Conservation (phyloP, 768 basidiomycete genomes). For the Scleroderma citrinum region DNA sequence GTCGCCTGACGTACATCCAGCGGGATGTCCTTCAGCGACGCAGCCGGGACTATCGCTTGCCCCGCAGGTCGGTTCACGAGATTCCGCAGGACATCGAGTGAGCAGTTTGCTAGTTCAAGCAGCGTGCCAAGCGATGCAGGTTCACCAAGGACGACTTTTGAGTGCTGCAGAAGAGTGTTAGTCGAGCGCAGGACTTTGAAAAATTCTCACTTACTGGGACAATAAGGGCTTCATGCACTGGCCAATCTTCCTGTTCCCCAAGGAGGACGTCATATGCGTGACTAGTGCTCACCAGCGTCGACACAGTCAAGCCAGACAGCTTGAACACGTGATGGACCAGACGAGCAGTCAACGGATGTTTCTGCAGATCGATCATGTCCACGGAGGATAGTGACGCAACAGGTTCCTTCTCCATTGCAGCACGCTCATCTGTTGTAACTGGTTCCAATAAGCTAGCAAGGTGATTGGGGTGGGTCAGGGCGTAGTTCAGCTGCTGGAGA, state of each 20-base stretch:
- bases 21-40: constrained; percentile 26
- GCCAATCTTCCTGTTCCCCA: constrained; percentile 67
- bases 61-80: constrained; percentile 57
- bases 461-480: constrained; percentile 86
- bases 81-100: constrained; percentile 65
- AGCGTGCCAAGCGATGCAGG: constrained; percentile 82
- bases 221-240: constrained; percentile 58
- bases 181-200: background rate
- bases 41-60: constrained; percentile 41
- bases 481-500: constrained; percentile 85
- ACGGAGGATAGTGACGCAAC: constrained; percentile 30
- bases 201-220: constrained; percentile 50
- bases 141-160: constrained; percentile 78
- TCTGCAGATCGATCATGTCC: constrained; percentile 53
- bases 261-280: constrained; percentile 62
- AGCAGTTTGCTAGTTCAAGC: constrained; percentile 76
- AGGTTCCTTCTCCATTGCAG: constrained; percentile 58
- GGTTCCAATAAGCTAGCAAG: constrained; percentile 78
- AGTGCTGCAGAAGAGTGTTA: constrained; percentile 46
- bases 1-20: constrained; percentile 53
- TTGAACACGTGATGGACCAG: constrained; percentile 68
- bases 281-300: constrained; percentile 65
- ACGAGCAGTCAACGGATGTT: constrained; percentile 65
- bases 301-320: constrained; percentile 63
- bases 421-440: constrained; percentile 68